Evolutionary conservation across 257 asterid genomes (phyloP), one percentile per base, ranked within the genome.

Genomic region (Craterostigma plantagineum): DNA sequence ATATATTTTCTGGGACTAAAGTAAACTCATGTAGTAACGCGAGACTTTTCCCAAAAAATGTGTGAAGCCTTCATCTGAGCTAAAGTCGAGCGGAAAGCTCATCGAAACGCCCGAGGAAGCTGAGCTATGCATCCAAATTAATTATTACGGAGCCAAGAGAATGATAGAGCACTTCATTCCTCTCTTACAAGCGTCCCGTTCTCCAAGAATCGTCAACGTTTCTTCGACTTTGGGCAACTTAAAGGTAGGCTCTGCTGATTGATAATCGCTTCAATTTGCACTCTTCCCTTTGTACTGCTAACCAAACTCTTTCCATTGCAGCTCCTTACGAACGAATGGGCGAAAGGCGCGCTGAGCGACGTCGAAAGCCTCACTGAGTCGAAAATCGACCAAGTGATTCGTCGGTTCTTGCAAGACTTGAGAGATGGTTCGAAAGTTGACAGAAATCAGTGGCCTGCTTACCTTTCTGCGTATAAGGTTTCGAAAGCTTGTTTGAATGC

Each of bases 401-500:
- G 51, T 35, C 64, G 44, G 42, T 65, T 49, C 45, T 51, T 58
- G 5, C 51, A 56, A 48, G 75, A 68, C 49, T 65, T 65, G 41
- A 63, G 42, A 46, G 62, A 58, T 10, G 64, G 59, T 7, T 14
- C 42, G 9, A n/a, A 39, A 9, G 4, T 52, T 7, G 48, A 39
- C 41, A 49, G 60, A 7, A 62, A 74, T 30, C 66, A 71, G 13
- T 67, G 77, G 80, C 70, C 74, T 11, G 8, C 10, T 4, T 8
- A 9, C 7, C 12, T 49, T 3, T 7, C 53, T 11, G 68, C 77
- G 17, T 73, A 73, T 35, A 45, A 16, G 17, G 35, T 73, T 11
- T 57, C 81, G 3, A 73, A 73, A 70, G 73, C 71, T 10, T 44
- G 65, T 38, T 14, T 70, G 59, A 73, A 45, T 56, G 71, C 70